Percentiles rank a stretch among this genome's conserved stretches.
Evolutionary conservation across 2,329 filamentous ascomycete species (phyloP).

Genomic region (Anisogramma anomala): DNA sequence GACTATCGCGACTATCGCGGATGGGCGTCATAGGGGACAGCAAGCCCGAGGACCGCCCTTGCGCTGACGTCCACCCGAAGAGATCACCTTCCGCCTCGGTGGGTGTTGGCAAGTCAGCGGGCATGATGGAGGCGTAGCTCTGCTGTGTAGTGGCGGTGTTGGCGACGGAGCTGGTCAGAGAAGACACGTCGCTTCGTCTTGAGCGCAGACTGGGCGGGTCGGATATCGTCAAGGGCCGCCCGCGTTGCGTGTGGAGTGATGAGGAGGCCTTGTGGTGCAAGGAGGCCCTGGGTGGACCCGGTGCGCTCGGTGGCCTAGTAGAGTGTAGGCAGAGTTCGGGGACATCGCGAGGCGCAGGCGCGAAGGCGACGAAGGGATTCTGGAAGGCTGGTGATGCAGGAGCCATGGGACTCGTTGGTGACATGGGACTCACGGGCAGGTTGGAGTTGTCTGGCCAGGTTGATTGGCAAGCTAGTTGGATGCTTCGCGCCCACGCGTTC

Average conservation of each 20-base stretch:
- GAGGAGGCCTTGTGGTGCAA: slow-evolving; percentile 38
- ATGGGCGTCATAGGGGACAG: slow-evolving; percentile 41
- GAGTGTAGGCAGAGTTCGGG: too few species aligned
- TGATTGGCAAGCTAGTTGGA: slow-evolving; percentile 32
- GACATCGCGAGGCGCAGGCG: too few species aligned
- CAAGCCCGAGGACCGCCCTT: slow-evolving; percentile 46
- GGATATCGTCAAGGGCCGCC: slow-evolving; percentile 42
- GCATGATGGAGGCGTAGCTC: slow-evolving; percentile 40
- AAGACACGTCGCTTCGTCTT: slow-evolving; percentile 51
- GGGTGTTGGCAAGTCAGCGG: slow-evolving; percentile 46
- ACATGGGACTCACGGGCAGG: slow-evolving; percentile 37
- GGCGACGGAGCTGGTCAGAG: slow-evolving; percentile 36
- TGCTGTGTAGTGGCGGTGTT: slow-evolving; percentile 32
- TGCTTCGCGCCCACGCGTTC: slow-evolving; percentile 48
- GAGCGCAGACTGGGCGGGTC: slow-evolving; percentile 51
- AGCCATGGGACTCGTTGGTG: slow-evolving; percentile 40
- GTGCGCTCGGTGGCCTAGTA: slow-evolving; percentile 23
- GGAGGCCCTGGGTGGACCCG: slow-evolving; percentile 29
- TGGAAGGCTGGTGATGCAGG: slow-evolving; percentile 42
- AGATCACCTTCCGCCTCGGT: slow-evolving; percentile 41
- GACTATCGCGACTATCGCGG: slow-evolving; percentile 44
- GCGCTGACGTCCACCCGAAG: slow-evolving; percentile 44
- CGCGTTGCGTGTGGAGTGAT: slow-evolving; percentile 37
- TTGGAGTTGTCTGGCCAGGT: slow-evolving; percentile 30
- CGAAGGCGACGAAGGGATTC: slow-evolving; percentile 37